A percentile compares a stretch with the other conserved stretches of the same genome.
These are phyloP conservation scores for Nematocida parisii DNA, from an alignment of 371 early-diverging fungal genomes.

Conservation along the genomic window DNA sequence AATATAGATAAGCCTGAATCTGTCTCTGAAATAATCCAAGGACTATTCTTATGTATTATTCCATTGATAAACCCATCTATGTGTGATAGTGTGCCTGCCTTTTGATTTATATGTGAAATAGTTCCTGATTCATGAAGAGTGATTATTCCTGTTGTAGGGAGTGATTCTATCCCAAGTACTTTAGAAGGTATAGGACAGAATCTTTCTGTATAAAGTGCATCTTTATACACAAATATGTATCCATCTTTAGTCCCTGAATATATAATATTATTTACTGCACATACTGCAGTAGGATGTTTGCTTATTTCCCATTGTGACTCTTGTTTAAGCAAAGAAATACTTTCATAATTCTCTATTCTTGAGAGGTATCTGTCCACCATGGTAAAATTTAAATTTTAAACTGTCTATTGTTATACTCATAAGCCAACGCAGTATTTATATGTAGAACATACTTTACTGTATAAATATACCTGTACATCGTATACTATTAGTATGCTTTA, in stretches of 20 bases:
- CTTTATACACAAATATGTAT: slow-evolving; percentile 48
- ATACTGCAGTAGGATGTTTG: neutral
- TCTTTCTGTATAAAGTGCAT: slow-evolving; percentile 3
- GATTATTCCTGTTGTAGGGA: slow-evolving; percentile 1
- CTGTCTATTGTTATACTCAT: neutral
- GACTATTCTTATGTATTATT: slow-evolving; percentile 3
- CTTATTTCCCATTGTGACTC: neutral
- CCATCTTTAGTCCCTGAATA: slow-evolving; percentile 19
- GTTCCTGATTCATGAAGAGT: slow-evolving; percentile 23
- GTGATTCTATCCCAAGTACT: neutral
- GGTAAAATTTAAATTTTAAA: neutral
- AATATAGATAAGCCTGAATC: neutral
- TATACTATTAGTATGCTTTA: no score
- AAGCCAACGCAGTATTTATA: neutral
- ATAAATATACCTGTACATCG: neutral
- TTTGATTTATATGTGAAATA: slow-evolving; percentile 9
- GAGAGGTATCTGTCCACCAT: slow-evolving; percentile 10
- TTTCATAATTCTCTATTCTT: slow-evolving; percentile 9
- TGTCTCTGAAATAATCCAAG: slow-evolving; percentile 17
- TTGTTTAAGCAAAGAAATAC: neutral
- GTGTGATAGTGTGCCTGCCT: neutral
- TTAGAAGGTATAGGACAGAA: neutral
- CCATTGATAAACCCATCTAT: slow-evolving; percentile 12
- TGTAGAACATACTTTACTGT: neutral
- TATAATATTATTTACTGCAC: neutral